Evolutionary conservation across 2,329 filamentous ascomycete species (phyloP).

Genomic region (Talaromyces verruculosus): DNA sequence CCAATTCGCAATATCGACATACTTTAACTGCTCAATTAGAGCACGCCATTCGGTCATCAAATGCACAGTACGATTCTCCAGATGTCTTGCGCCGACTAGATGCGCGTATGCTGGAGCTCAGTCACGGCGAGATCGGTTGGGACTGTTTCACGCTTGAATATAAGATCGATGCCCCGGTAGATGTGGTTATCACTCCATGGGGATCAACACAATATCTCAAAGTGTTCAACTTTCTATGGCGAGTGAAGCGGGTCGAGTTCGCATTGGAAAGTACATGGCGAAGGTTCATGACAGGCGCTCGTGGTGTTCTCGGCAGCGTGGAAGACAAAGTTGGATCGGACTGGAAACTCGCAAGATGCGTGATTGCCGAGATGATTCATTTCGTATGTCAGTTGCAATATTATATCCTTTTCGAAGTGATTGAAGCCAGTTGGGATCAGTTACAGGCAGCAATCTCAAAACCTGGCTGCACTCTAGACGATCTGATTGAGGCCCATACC

Average conservation of each 20-base stretch:
- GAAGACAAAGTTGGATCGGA: constrained; percentile 71
- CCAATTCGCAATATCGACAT: constrained; percentile 95
- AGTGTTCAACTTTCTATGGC: constrained; percentile 98
- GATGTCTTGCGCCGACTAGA: constrained; percentile 90
- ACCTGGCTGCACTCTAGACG: constrained; percentile 88
- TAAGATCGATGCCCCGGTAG: constrained; percentile 93
- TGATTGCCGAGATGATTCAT: constrained; percentile 96
- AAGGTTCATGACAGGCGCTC: constrained; percentile 89
- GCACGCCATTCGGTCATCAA: constrained; percentile 93
- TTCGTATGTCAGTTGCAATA: constrained; percentile 97
- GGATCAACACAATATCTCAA: constrained; percentile 96
- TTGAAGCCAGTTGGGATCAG: constrained; percentile 92
- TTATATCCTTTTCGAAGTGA: constrained; percentile 98
- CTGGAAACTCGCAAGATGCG: constrained; percentile 87
- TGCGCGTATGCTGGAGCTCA: constrained; percentile 96
- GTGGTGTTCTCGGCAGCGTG: constrained; percentile 80
- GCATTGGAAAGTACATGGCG: constrained; percentile 88
- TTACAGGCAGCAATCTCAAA: constrained; percentile 79
- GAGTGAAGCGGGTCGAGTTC: constrained; percentile 96
- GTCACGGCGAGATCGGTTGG: constrained; percentile 96
- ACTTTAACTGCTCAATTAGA: constrained; percentile 97
- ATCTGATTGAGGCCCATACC: constrained; percentile 87
- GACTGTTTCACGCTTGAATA: constrained; percentile 99
- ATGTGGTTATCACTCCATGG: constrained; percentile 96
- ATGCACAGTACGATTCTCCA: constrained; percentile 90